Base-by-base conservation (phyloP, 805 yeast species). In the Candida berthetii region DNA sequence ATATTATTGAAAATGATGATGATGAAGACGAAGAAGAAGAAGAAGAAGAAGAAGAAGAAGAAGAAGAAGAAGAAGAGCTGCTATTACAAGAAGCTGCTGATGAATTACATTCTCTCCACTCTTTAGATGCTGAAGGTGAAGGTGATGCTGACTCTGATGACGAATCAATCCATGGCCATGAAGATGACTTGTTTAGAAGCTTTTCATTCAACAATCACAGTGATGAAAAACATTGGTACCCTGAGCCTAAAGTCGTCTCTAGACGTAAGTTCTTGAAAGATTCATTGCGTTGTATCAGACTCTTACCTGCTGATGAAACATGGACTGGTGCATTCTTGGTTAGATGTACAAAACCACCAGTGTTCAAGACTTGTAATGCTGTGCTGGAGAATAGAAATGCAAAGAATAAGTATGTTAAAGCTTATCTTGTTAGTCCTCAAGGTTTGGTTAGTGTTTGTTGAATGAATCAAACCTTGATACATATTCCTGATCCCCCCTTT, bases 271-370 rank as follows among this genome's bases (percentile, higher is more conserved):
- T 62, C 45, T 63, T 72, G 35, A 66, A 73, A 36, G 78, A 78
- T 53, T 71, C 80, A 15, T 54, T 78, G 28, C 68, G 82, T 37
- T 79, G 85, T 47, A 74, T 79, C 20, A 74, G 68, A 48, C 74
- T 81, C 3, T 61, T 79, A 40, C 63, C 71, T 1, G 65, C 65
- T 45, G 76, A 72, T 36, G 80, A 77, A 35, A 48, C 66, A 8
- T 79, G 85, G 84, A 58, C 71, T 18, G 74, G 77, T 35, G 74
- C 67, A 49, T 53, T 64, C 25, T 48, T 74, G 17, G 66, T 70
- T 27, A 66, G 66, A 45, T 68, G 71, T 2, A 55, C 69, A 3
- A 47, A 58, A 15, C 36, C 42, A 9, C 42, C 43, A 19, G 7
- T 15, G n/a, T 42, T 24, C 22, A 20, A 38, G 18, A 41, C 44